Percentiles rank a stretch among this genome's conserved stretches.
Evolutionary conservation across 2,329 filamentous ascomycete genomes (phyloP).

Genomic region (Colletotrichum liaoningense): DNA sequence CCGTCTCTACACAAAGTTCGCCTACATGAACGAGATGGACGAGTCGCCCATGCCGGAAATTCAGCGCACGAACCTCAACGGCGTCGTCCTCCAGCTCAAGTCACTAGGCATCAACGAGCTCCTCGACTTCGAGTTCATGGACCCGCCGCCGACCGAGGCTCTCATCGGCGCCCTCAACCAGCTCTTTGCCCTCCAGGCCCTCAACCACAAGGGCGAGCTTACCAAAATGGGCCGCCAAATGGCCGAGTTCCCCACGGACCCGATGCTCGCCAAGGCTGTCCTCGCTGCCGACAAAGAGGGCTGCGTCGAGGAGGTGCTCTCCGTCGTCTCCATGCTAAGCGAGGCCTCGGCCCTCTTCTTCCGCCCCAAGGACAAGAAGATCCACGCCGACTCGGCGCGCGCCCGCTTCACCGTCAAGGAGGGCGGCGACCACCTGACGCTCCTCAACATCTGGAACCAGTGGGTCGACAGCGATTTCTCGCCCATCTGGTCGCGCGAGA

Average conservation of each 20-base stretch:
- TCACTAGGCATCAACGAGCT: conserved; percentile 92
- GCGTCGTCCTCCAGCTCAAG: conserved; percentile 87
- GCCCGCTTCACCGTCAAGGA: conserved; percentile 90
- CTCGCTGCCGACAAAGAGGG: conserved; percentile 89
- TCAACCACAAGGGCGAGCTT: conserved; percentile 89
- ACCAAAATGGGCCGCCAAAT: conserved; percentile 94
- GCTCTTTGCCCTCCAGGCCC: conserved; percentile 88
- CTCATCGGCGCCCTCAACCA: conserved; percentile 91
- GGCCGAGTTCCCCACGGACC: conserved; percentile 94
- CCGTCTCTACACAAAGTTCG: conserved; percentile 91
- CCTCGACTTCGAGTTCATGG: conserved; percentile 96
- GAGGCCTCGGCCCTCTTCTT: conserved; percentile 93
- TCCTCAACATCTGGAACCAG: conserved; percentile 94
- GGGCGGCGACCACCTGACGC: conserved; percentile 88
- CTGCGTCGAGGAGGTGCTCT: conserved; percentile 93
- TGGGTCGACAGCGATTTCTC: conserved; percentile 95
- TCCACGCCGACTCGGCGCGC: conserved; percentile 91
- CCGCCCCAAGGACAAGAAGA: conserved; percentile 95
- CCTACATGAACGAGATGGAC: conserved; percentile 94
- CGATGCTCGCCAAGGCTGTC: conserved; percentile 90
- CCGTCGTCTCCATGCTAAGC: conserved; percentile 92
- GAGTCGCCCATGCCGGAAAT: conserved; percentile 94
- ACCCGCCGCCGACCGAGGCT: conserved; percentile 89
- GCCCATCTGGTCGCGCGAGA: conserved; percentile 88
- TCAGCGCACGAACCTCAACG: conserved; percentile 87